Conservation (phyloP, 352 stramenopile species). For the Globisporangium camurandrum region DNA sequence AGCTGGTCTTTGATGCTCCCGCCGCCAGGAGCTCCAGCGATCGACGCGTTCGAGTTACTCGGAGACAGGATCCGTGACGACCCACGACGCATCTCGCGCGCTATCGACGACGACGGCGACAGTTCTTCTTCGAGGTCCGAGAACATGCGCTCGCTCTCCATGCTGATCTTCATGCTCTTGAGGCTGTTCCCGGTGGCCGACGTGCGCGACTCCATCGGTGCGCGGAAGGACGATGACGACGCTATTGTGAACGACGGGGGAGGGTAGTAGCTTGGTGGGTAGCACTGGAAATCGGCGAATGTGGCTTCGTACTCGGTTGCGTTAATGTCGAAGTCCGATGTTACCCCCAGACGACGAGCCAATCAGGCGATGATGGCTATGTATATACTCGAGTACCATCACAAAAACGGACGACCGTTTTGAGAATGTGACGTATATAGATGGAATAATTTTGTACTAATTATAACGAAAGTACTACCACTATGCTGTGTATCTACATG, state of each 20-base stretch:
- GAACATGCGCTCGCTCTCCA: conserved; percentile 78
- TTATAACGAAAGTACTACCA: too few relatives aligned
- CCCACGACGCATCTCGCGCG: conserved; percentile 47
- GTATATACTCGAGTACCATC: too few relatives aligned
- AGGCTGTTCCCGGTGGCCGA: conserved; percentile 50
- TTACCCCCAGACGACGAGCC: too few relatives aligned
- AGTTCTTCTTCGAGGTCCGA: conserved; percentile 68
- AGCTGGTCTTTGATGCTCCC: conserved; percentile 80
- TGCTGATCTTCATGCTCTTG: conserved; percentile 80
- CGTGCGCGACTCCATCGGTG: conserved; percentile 53
- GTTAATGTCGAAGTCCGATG: too few relatives aligned
- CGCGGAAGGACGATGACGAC: conserved; percentile 4
- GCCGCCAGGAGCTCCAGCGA: conserved; percentile 17
- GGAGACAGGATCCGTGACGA: conserved; percentile 56
- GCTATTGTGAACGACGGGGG: not conserved
- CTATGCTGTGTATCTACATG: too few relatives aligned
- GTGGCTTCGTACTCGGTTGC: not conserved
- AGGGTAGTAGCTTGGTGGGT: not conserved
- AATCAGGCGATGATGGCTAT: too few relatives aligned
- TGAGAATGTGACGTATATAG: too few relatives aligned
- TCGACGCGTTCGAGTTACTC: conserved; percentile 35
- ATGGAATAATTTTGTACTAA: too few relatives aligned
- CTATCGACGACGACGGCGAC: conserved; percentile 37
- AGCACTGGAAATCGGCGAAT: not conserved
- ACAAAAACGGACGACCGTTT: too few relatives aligned